Evolutionary conservation across 768 basidiomycete genomes (phyloP).

Genomic region (Rhizopogon sp.): DNA sequence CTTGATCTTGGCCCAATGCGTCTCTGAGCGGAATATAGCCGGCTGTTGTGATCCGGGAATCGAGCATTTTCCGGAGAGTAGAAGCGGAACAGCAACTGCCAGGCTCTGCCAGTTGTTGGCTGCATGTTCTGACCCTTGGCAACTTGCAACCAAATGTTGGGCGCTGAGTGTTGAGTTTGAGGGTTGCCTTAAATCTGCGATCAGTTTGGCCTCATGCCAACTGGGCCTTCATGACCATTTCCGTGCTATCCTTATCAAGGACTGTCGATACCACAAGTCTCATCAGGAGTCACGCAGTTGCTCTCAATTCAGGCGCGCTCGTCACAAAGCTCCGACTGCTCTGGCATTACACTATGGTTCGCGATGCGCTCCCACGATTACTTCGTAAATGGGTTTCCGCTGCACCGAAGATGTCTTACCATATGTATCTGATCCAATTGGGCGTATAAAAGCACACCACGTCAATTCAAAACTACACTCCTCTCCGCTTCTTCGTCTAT

Average conservation of each 20-base stretch:
- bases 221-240: constrained; percentile 21
- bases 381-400: constrained; percentile 25
- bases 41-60: not conserved
- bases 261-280: constrained; percentile 22
- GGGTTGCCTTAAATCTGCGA: constrained; percentile 13
- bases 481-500: not conserved
- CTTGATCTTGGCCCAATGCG: constrained; percentile 7
- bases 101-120: constrained; percentile 1
- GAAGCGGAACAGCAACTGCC: not conserved
- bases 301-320: constrained; percentile 25
- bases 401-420: constrained; percentile 25
- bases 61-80: not conserved
- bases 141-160: constrained; percentile 5
- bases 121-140: constrained; percentile 11
- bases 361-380: constrained; percentile 27
- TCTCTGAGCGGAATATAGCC: constrained; percentile 4
- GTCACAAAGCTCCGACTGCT: constrained; percentile 13
- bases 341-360: constrained; percentile 5
- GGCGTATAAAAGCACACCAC: constrained; percentile 23
- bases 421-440: constrained; percentile 15
- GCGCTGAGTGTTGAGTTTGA: constrained; percentile 19
- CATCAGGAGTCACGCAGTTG: constrained; percentile 12
- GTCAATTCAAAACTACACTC: constrained; percentile 2
- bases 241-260: constrained; percentile 20
- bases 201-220: constrained; percentile 24